phyloP scores from a whole-genome alignment of 305 asterid genomes.

The Fraxinus velutina region DNA sequence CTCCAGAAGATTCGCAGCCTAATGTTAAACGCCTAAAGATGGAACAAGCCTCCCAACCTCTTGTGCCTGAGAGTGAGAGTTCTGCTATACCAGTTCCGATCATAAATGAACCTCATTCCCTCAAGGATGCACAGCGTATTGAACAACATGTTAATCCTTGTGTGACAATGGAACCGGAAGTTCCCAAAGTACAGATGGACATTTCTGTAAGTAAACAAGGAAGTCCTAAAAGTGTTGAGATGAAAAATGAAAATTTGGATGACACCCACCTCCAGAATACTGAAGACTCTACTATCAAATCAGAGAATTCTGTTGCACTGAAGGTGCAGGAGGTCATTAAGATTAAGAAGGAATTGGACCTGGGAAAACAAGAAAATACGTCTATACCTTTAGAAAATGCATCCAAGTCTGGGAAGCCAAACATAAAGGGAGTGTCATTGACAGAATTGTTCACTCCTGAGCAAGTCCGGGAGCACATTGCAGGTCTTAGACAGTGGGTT shows the following conservation, averaged over 20 bases:
- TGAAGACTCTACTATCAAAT: slow-evolving; percentile 41
- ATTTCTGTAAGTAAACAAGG: slow-evolving; percentile 42
- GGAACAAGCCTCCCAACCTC: slow-evolving; percentile 54
- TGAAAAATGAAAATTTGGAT: slow-evolving; percentile 44
- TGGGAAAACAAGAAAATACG: slow-evolving; percentile 49
- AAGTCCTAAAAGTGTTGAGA: slow-evolving; percentile 37
- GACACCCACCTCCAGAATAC: slow-evolving; percentile 38
- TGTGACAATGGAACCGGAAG: slow-evolving; percentile 47
- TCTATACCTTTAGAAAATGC: slow-evolving; percentile 52
- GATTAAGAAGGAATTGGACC: slow-evolving; percentile 54
- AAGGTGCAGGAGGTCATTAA: slow-evolving; percentile 45
- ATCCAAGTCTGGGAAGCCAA: slow-evolving; percentile 90
- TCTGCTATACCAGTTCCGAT: slow-evolving; percentile 38
- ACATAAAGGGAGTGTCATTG: slow-evolving; percentile 86
- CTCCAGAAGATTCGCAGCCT: slow-evolving; percentile 67
- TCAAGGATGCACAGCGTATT: slow-evolving; percentile 37
- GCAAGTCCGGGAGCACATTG: slow-evolving; percentile 80
- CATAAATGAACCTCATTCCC: slow-evolving; percentile 40
- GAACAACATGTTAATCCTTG: slow-evolving; percentile 42
- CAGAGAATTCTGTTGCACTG: slow-evolving; percentile 41
- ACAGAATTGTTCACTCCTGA: slow-evolving; percentile 93
- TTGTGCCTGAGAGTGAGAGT: slow-evolving; percentile 46
- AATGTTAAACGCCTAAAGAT: slow-evolving; percentile 76
- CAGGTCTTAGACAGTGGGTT: slow-evolving; percentile 90
- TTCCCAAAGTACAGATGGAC: slow-evolving; percentile 54